Evolutionary conservation across 306 rosid species (phyloP), one percentile per base, ranked within the genome.

Genomic region (Herpetospermum pedunculosum): DNA sequence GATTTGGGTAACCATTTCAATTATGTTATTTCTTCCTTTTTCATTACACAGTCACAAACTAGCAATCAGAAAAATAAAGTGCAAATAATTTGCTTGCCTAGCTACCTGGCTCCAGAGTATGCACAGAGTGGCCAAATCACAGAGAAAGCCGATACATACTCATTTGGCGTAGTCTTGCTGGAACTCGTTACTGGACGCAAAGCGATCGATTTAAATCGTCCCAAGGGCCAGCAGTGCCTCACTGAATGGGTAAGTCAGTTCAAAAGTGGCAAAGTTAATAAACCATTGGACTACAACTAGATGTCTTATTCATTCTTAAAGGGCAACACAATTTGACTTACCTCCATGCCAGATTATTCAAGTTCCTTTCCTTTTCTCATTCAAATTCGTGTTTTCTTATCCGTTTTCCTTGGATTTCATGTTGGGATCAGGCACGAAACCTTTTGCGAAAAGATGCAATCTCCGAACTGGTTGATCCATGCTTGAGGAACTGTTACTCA

Each of bases 101-200:
- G 99, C 83, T 94, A 94, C 86, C 81, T 94, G 85, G 97, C 96
- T 29, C 97, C 99, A 80, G 99, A 94, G 77, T 94, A 94, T 76
- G 97, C 95, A 78, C 92, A 94, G 84, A 91, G 97, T 79, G 99
- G 99, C 76, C 95, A 89, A 84, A 85, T 94, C 70, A 94, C 97
- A 40, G 99, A 94, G 77, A 94, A 94, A 77, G 96, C 97, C n/a
- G 99, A 94, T 59, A 92, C 92, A 6, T 94, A 94, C 79, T 91
- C 97, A 10, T 91, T 94, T 47, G 99, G 97, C 21, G 94, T 94
- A 12, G 96, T 94, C 11, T 68, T 94, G 25, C 83, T 94, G 75
- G 99, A 88, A 83, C 97, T 94, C n/a, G 86, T 89, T 48, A 91
- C 97, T 0, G 99, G 99, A 69, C 62, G 96, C 53, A 94, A 94